A percentile compares a stretch with the other conserved stretches of the same genome.
phyloP scores from a whole-genome alignment of 345 rosid species.

The Murraya paniculata region DNA sequence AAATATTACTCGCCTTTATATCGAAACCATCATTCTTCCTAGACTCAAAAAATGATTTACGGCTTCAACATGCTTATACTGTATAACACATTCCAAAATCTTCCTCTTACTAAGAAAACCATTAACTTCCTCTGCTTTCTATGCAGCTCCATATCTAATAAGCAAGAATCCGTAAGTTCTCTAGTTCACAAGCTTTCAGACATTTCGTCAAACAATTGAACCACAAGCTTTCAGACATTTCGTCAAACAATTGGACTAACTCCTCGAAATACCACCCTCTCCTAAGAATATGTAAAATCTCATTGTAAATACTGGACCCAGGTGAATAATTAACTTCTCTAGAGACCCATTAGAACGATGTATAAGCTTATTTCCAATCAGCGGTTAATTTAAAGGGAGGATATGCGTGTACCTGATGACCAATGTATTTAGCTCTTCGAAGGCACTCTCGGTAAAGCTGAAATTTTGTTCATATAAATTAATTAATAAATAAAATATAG shows the following conservation, averaged over 20 bases:
- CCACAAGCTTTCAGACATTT: constrained; percentile 46
- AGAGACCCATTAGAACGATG: constrained; percentile 49
- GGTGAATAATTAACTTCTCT: constrained; percentile 23
- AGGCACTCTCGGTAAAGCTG: constrained; percentile 98
- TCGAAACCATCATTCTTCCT: constrained; percentile 38
- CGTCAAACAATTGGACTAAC: constrained; percentile 54
- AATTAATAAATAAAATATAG: background rate
- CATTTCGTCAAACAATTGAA: constrained; percentile 70
- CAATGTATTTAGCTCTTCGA: constrained; percentile 85
- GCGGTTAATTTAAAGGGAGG: background rate
- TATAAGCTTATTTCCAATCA: constrained; percentile 18
- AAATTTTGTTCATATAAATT: background rate
- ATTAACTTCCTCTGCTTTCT: constrained; percentile 59
- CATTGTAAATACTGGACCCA: constrained; percentile 42
- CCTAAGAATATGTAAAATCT: constrained; percentile 63
- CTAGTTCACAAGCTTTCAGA: constrained; percentile 34
- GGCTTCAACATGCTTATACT: constrained; percentile 69
- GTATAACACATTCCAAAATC: constrained; percentile 57
- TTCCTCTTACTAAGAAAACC: constrained; percentile 44
- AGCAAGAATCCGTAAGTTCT: constrained; percentile 48
- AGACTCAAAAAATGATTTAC: constrained; percentile 59
- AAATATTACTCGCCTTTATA: constrained; percentile 55
- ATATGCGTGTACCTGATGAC: constrained; percentile 50
- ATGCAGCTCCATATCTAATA: constrained; percentile 63
- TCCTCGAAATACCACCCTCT: constrained; percentile 56